Evolutionary conservation across 768 basidiomycete species (phyloP), one percentile per base, ranked within the genome.

Genomic region (Mycena sanguinolenta): DNA sequence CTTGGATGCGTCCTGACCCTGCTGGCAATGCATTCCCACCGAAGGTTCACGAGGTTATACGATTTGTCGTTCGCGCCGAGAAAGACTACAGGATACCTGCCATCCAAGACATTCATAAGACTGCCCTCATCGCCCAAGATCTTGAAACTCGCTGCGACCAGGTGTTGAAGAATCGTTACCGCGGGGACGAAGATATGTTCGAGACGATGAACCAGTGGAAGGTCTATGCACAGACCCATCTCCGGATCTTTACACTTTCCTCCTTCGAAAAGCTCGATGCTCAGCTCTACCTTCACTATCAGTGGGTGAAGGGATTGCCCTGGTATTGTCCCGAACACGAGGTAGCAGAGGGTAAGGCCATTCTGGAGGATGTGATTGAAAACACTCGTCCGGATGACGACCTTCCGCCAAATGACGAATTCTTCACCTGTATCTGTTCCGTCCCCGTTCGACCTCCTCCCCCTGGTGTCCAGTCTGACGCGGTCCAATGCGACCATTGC

Each of bases 401-500:
- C 74, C 81, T 88, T 5, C 93, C 94, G 3, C 93, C 94, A 0
- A 84, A 82, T 6, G 93, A 95, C 77, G 93, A 95, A 81, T 95
- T 89, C 79, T 89, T 92, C 76, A 95, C 94, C 1, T 95, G 95
- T 77, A 95, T 95, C 67, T 96, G 95, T 78, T 90, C 85, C 42
- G 78, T 81, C 14, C 89, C 95, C 12, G 94, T 96, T 50, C 89
- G 90, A 27, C 94, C 94, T 9, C 94, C 94, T n/a, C 90, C 90
- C 4, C 89, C 88, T 5, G 93, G 93, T 16, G 82, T 84, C 25
- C 84, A 87, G 32, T 95, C 95, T 0, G 94, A 95, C 77, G 94
- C 95, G 1, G 95, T 96, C 19, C 95, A 96, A 77, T 96, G 94
- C 77, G 94, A 96, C 76, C 94, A 95, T 74, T 96, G 94, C 71